Evolutionary conservation across 306 rosid genomes (phyloP).

Genomic region (Leucaena leucocephala): DNA sequence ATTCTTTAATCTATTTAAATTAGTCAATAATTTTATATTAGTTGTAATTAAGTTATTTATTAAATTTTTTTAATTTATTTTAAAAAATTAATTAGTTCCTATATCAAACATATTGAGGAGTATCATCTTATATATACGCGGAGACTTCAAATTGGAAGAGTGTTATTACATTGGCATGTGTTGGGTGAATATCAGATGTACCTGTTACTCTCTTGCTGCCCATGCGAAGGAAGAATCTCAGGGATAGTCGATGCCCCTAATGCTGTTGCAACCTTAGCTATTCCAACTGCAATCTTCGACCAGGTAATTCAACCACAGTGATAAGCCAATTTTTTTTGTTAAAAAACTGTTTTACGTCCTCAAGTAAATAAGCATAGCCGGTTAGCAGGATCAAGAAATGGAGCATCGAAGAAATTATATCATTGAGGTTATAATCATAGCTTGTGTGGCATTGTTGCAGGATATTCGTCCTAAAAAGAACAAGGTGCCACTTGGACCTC

Average conservation of each 20-base stretch:
- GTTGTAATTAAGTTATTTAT: no score
- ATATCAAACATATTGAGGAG: no score
- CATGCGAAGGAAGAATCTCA: constrained; percentile 70
- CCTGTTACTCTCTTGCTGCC: constrained; percentile 65
- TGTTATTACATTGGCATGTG: neutral
- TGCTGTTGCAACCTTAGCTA: constrained; percentile 64
- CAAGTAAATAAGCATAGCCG: no score
- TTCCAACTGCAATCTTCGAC: constrained; percentile 65
- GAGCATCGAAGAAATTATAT: neutral
- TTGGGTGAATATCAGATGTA: constrained; percentile 46
- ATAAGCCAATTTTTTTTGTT: neutral
- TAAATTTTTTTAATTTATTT: no score
- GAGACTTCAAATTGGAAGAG: no score
- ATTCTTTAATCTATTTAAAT: no score
- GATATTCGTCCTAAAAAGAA: constrained; percentile 75
- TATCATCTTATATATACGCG: no score
- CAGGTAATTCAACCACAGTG: constrained; percentile 39
- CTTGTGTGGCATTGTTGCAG: constrained; percentile 41
- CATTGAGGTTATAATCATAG: neutral
- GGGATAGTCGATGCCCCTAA: constrained; percentile 65
- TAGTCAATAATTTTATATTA: no score
- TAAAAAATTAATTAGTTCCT: no score
- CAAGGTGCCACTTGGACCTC: constrained; percentile 44
- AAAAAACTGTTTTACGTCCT: constrained; percentile 1
- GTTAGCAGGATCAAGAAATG: neutral